A percentile compares a stretch with the other conserved stretches of the same genome.
These are phyloP conservation scores for Coemansia sp. DNA, from an alignment of 192 early-diverging fungal species.

Conservation along the genomic window DNA sequence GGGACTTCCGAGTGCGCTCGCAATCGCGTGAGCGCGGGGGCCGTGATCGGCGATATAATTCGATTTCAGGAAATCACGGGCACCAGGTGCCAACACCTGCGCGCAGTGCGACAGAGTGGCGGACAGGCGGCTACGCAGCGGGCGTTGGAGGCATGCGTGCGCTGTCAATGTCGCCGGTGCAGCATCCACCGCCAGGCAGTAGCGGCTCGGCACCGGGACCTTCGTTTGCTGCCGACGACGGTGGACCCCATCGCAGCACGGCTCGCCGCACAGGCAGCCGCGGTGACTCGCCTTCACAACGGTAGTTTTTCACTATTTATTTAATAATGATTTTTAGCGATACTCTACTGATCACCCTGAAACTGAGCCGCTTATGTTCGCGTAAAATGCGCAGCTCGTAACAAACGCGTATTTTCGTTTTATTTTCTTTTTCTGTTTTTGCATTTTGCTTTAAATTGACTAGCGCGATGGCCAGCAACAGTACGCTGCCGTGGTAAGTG, in stretches of 20 bases:
- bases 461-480: constrained; percentile 6
- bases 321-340: background rate
- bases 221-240: background rate
- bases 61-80: constrained; percentile 6
- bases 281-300: constrained; percentile 25
- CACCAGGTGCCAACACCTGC: constrained; percentile 9
- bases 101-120: constrained; percentile 25
- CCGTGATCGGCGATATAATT: constrained; percentile 28
- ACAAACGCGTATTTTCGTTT: background rate
- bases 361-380: background rate
- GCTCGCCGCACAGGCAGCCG: constrained; percentile 11
- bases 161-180: constrained; percentile 23
- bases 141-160: constrained; percentile 13
- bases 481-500: constrained; percentile 46
- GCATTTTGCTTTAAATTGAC: background rate
- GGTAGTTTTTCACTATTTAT: background rate
- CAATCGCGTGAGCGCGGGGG: constrained; percentile 32
- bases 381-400: background rate
- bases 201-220: constrained; percentile 3
- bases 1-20: constrained; percentile 27
- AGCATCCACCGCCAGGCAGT: constrained; percentile 10
- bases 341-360: too few species aligned
- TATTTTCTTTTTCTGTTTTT: background rate
- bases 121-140: constrained; percentile 11
- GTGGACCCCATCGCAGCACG: background rate